A percentile compares a stretch with the other conserved stretches of the same genome.
phyloP scores from a whole-genome alignment of 495 filamentous ascomycete species.

The Geoglossum glabrum region DNA sequence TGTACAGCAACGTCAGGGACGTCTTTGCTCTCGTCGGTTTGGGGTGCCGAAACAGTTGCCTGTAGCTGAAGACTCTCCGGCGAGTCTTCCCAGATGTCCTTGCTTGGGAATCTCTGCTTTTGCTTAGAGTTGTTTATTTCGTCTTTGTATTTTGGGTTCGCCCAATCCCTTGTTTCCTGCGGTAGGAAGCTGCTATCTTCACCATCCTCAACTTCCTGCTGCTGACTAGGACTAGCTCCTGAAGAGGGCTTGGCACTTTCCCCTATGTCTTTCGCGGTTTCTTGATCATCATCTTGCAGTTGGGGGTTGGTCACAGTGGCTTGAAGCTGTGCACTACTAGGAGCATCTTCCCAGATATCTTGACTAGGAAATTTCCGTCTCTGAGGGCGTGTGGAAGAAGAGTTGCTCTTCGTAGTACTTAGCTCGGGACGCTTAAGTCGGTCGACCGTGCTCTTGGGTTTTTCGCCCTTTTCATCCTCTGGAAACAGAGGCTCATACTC shows the following conservation, averaged over 20 bases:
- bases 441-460: slow-evolving; percentile 34
- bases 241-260: slow-evolving; percentile 9
- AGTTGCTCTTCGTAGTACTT: slow-evolving; percentile 3
- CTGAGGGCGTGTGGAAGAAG: not conserved
- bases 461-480: slow-evolving; percentile 47
- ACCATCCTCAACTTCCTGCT: slow-evolving; percentile 33
- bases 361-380: slow-evolving; percentile 37
- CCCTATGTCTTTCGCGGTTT: slow-evolving; percentile 14
- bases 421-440: slow-evolving; percentile 42
- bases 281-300: slow-evolving; percentile 21
- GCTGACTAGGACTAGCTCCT: slow-evolving; percentile 30
- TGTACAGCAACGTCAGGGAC: slow-evolving; percentile 8
- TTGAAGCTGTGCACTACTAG: slow-evolving; percentile 63
- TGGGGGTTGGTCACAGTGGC: slow-evolving; percentile 76
- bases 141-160: slow-evolving; percentile 16
- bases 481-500: slow-evolving; percentile 93
- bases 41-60: slow-evolving; percentile 49
- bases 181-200: slow-evolving; percentile 22
- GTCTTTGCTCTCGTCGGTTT: slow-evolving; percentile 24
- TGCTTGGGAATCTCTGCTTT: slow-evolving; percentile 72
- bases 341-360: slow-evolving; percentile 95
- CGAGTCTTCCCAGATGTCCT: slow-evolving; percentile 91
- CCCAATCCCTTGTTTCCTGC: slow-evolving; percentile 10
- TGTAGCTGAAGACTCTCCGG: slow-evolving; percentile 65
- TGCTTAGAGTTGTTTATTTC: slow-evolving; percentile 21